Evolutionary conservation across 805 yeast genomes (phyloP).

Genomic region (Lipomyces anomalus): DNA sequence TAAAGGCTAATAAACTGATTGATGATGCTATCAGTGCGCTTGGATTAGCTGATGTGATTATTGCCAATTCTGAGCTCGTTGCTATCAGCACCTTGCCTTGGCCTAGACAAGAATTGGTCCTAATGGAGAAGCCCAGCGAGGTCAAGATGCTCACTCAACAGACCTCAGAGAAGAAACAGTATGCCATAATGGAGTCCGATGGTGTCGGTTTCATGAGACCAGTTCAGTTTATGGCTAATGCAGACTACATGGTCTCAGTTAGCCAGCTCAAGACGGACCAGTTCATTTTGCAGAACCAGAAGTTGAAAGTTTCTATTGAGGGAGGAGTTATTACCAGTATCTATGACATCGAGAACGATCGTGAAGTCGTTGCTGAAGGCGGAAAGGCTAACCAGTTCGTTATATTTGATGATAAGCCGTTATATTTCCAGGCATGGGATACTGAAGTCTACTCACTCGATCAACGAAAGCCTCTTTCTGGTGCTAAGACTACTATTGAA

Average conservation of each 20-base stretch:
- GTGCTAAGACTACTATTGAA: slow-evolving; percentile 38
- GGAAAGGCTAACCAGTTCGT: slow-evolving; percentile 78
- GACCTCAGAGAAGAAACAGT: slow-evolving; percentile 10
- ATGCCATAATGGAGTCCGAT: slow-evolving; percentile 17
- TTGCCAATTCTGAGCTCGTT: slow-evolving; percentile 20
- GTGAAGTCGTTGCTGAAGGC: slow-evolving; percentile 63
- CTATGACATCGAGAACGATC: slow-evolving; percentile 48
- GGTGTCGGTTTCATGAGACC: slow-evolving; percentile 17
- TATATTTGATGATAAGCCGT: slow-evolving; percentile 82
- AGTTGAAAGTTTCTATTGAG: slow-evolving; percentile 52
- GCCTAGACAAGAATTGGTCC: slow-evolving; percentile 19
- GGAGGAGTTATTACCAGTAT: slow-evolving; percentile 63
- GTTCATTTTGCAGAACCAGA: slow-evolving; percentile 54
- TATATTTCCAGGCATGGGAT: slow-evolving; percentile 95
- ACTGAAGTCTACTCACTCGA: slow-evolving; percentile 85
- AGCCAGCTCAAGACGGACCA: slow-evolving; percentile 37
- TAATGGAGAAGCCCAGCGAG: slow-evolving; percentile 3
- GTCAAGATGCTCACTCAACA: slow-evolving; percentile 9
- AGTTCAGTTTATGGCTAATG: slow-evolving; percentile 9
- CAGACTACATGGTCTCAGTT: slow-evolving; percentile 39
- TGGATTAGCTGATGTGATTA: slow-evolving; percentile 26
- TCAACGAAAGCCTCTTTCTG: slow-evolving; percentile 50
- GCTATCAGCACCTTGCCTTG: slow-evolving; percentile 26
- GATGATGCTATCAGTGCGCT: slow-evolving; percentile 45
- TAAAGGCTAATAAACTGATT: slow-evolving; percentile 49